Conservation (phyloP, 2,329 filamentous ascomycete genomes). For the Microcera coccophila region DNA sequence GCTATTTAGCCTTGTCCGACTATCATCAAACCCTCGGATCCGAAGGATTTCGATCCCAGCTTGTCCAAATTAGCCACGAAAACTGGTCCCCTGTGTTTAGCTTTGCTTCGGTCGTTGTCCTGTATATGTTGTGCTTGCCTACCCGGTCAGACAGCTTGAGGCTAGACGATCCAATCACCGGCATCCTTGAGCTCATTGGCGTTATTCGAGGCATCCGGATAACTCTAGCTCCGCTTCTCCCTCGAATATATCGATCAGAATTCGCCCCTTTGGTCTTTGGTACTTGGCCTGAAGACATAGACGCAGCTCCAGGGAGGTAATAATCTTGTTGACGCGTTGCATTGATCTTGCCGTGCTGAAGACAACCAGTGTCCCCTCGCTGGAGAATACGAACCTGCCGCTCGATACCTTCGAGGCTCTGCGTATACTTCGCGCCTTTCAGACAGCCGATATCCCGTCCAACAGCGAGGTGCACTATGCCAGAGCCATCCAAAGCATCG, state of each 20-base stretch:
- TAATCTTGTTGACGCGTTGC: neutral
- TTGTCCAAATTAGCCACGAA: slow-evolving; percentile 15
- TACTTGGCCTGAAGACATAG: slow-evolving; percentile 12
- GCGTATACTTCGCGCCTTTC: slow-evolving; percentile 18
- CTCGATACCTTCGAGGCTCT: slow-evolving; percentile 21
- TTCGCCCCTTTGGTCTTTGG: slow-evolving; percentile 23
- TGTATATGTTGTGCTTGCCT: slow-evolving; percentile 26
- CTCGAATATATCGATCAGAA: slow-evolving; percentile 18
- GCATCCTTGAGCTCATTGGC: slow-evolving; percentile 18
- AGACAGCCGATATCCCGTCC: slow-evolving; percentile 18
- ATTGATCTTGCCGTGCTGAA: neutral
- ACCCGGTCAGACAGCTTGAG: slow-evolving; percentile 12
- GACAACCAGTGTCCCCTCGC: slow-evolving; percentile 10
- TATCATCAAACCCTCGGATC: slow-evolving; percentile 30
- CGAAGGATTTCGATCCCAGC: slow-evolving; percentile 24
- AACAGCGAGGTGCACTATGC: slow-evolving; percentile 17
- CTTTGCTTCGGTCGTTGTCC: slow-evolving; percentile 39
- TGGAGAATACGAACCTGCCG: slow-evolving; percentile 19
- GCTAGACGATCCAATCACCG: slow-evolving; percentile 19
- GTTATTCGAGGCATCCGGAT: slow-evolving; percentile 21
- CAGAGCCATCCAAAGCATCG: slow-evolving; percentile 15
- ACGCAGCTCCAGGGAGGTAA: slow-evolving; percentile 3
- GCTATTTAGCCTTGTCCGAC: slow-evolving; percentile 25
- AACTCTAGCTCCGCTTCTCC: slow-evolving; percentile 16
- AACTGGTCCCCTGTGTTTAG: slow-evolving; percentile 35